Evolutionary conservation across 176 grass and related monocot species (phyloP).

Genomic region (Musa itinerans): DNA sequence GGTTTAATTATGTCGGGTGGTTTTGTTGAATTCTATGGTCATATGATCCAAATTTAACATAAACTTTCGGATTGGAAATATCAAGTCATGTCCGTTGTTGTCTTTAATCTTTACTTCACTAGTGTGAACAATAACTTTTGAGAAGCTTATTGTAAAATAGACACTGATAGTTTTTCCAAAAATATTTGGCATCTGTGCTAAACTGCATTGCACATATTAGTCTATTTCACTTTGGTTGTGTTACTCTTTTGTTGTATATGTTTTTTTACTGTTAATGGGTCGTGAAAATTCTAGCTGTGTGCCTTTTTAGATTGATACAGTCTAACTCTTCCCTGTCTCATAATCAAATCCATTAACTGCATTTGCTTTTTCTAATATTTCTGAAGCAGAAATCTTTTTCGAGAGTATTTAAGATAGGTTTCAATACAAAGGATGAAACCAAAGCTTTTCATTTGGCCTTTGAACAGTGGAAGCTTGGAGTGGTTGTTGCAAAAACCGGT

Average conservation of each 20-base stretch:
- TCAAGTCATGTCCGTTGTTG: too few species aligned
- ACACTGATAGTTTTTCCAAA: background rate
- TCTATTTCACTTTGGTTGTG: too few species aligned
- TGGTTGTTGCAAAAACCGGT: constrained; percentile 51
- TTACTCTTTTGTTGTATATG: background rate
- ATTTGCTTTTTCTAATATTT: constrained; percentile 28
- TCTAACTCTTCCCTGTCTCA: constrained; percentile 21
- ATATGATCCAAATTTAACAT: too few species aligned
- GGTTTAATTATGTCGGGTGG: too few species aligned
- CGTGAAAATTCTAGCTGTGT: too few species aligned
- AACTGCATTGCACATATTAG: background rate
- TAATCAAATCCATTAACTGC: constrained; percentile 26
- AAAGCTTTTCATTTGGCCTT: constrained; percentile 73
- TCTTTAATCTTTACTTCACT: too few species aligned
- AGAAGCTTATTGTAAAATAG: background rate
- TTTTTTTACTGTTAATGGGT: background rate
- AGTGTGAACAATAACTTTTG: background rate
- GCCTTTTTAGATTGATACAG: background rate
- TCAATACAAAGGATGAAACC: constrained; percentile 84
- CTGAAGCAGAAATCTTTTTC: constrained; percentile 76
- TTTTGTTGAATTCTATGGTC: too few species aligned
- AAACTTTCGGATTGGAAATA: too few species aligned
- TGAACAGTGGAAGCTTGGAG: constrained; percentile 72
- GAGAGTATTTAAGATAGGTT: constrained; percentile 79
- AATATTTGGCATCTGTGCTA: background rate